A percentile compares a stretch with the other conserved stretches of the same genome.
Evolutionary conservation across 2,329 filamentous ascomycete genomes (phyloP).

Genomic region (Aspergillus sp.): DNA sequence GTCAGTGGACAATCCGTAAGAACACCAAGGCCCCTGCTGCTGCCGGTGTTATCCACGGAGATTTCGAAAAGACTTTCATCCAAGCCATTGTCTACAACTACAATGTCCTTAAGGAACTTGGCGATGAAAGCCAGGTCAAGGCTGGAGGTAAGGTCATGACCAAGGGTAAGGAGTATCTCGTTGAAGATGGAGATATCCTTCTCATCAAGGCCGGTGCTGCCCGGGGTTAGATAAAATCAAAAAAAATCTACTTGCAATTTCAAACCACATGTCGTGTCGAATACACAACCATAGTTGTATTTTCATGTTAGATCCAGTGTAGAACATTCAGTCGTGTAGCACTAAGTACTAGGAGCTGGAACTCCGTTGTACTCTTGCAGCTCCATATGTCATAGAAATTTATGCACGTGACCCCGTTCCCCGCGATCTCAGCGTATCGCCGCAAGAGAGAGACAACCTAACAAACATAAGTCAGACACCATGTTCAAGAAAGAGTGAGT

Average conservation of each 20-base stretch:
- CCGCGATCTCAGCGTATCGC: constrained; percentile 14
- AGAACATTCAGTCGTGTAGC: neutral
- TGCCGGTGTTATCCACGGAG: constrained; percentile 92
- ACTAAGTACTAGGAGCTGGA: neutral
- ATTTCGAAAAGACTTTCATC: constrained; percentile 99
- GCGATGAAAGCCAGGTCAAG: constrained; percentile 85
- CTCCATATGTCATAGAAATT: constrained; percentile 7
- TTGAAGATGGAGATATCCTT: constrained; percentile 61
- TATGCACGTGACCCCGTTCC: constrained; percentile 16
- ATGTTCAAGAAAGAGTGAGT: constrained; percentile 95
- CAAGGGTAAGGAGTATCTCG: constrained; percentile 92
- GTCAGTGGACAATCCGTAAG: constrained; percentile 96
- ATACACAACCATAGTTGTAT: neutral
- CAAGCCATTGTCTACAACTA: constrained; percentile 95
- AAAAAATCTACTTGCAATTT: neutral
- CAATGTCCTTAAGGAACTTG: constrained; percentile 74
- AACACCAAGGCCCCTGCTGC: constrained; percentile 97
- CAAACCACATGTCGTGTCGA: neutral
- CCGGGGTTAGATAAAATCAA: constrained; percentile 38
- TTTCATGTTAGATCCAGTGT: neutral
- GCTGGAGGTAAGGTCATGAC: constrained; percentile 96
- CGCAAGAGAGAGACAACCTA: constrained; percentile 5
- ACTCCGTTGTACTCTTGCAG: neutral
- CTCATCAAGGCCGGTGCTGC: constrained; percentile 72
- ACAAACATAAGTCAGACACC: constrained; percentile 18